Conservation (phyloP, 2,329 filamentous ascomycete genomes). For the Ceratocystis variospora region DNA sequence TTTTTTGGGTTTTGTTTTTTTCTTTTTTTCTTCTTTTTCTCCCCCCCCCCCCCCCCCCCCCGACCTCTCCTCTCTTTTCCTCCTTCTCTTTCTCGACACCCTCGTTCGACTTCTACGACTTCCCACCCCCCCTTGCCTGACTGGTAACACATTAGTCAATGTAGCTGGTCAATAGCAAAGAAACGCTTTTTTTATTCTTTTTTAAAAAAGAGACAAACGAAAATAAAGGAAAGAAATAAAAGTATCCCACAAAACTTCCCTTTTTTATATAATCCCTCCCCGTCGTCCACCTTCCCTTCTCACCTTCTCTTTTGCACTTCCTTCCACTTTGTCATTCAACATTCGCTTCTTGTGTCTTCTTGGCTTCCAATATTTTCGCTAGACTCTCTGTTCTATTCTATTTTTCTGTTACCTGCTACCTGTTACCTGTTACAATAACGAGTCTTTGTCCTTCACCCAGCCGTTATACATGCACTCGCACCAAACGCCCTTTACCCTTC, state of each 20-base stretch:
- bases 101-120: background rate
- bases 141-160: background rate
- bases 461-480: background rate
- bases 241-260: background rate
- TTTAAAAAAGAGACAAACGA: background rate
- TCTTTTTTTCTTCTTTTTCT: background rate
- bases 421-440: background rate
- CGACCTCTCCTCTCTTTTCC: background rate
- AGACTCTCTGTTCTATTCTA: background rate
- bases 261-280: slow-evolving; percentile 4
- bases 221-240: background rate
- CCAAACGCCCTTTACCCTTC: background rate
- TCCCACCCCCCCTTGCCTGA: background rate
- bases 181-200: background rate
- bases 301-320: background rate
- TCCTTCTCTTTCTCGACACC: background rate
- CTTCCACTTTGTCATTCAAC: background rate
- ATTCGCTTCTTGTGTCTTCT: background rate
- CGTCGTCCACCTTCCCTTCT: background rate
- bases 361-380: slow-evolving; percentile 6
- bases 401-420: background rate
- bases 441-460: background rate
- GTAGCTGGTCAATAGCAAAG: background rate
- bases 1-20: no score
- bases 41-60: background rate